Evolutionary conservation across 352 stramenopile genomes (phyloP), one percentile per base, ranked within the genome.

Genomic region (Phytophthora hibernalis): DNA sequence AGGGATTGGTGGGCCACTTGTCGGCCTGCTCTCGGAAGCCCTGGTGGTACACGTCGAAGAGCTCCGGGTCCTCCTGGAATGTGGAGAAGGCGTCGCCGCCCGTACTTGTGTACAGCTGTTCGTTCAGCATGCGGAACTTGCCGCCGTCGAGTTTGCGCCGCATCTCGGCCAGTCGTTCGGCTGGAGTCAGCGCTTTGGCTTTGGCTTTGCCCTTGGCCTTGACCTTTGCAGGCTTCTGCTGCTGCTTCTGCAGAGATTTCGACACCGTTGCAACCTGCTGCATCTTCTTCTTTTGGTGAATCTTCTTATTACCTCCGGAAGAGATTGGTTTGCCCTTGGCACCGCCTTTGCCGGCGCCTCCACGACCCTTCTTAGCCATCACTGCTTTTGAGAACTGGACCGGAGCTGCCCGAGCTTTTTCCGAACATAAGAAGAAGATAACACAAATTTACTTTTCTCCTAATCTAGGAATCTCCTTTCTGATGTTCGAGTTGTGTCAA

Each of bases 61-160:
- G 87, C 52, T 97, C 85, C 8, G 97, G 97, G 64, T 99, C 88
- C 28, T 77, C 54, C 64, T 96, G 90, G 76, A 99, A 99, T 22
- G 91, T 89, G 35, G 86, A 67, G 64, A 98, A 98, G 2, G 97
- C 85, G 35, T 87, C 67, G 9, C 82, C 56, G 18, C 97, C 98
- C n/a, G 92, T 93, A 24, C 77, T 98, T 6, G 97, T 99, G 79
- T 99, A 99, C 15, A 99, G 73, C 70, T 98, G 90, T 77, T 99
- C 98, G 69, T 99, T 99, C 11, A 99, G 86, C 83, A 98, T 98
- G 56, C 98, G 93, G 80, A 99, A 99, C 70, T 98, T 93, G 50
- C 91, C 93, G 28, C 96, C 96, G 43, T 97, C 85, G 15, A 99
- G 80, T 12, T 95, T 89, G 13, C 87, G 85, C 16, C 93, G 86